Base-by-base conservation (phyloP, 1,284 basidiomycete genomes). In the Leccinum subspadiceum region DNA sequence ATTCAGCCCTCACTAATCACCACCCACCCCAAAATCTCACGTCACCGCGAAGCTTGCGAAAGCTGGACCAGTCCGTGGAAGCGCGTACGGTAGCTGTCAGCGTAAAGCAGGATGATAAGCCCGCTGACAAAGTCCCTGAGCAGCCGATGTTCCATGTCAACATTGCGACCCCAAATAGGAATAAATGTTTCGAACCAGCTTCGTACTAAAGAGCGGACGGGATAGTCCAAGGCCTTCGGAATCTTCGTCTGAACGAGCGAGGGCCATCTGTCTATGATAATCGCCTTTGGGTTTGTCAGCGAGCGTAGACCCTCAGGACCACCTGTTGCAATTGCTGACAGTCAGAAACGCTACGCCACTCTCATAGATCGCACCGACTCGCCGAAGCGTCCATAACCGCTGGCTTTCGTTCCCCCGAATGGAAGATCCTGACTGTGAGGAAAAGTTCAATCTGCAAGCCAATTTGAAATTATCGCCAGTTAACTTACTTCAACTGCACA, bases 301-400 rank as follows among this genome's bases (percentile, higher is more conserved):
- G 89, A 80, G 35, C 93, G 85, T 41, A 99, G 80, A 24, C 96
- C 96, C 78, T 99, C 96, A 0, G 92, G 89, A 9, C 96, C 96
- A 61, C 89, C 90, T 92, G 63, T 41, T 37, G 53, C 50, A 58
- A 44, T 48, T 24, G 1, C 13, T 20, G 17, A 56, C 12, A 2
- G 33, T 60, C 50, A 65, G 46, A 60, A 58, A 59, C 52, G 13
- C 41, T 39, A 22, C 17, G 24, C 44, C 61, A 46, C 35, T 59
- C 64, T 55, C 17, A 41, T 15, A 57, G 9, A 51, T 41, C n/a
- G 20, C 12, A 20, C 17, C 39, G 17, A 67, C 67, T 64, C 65
- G 86, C 92, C 93, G 67, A 97, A 96, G 63, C 95, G 85, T 10
- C 93, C 94, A 70, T 95, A 94, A 49, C 95, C 95, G 58, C 90